Evolutionary conservation across 768 basidiomycete species (phyloP), one percentile per base, ranked within the genome.

Genomic region (Panellus pusillus): DNA sequence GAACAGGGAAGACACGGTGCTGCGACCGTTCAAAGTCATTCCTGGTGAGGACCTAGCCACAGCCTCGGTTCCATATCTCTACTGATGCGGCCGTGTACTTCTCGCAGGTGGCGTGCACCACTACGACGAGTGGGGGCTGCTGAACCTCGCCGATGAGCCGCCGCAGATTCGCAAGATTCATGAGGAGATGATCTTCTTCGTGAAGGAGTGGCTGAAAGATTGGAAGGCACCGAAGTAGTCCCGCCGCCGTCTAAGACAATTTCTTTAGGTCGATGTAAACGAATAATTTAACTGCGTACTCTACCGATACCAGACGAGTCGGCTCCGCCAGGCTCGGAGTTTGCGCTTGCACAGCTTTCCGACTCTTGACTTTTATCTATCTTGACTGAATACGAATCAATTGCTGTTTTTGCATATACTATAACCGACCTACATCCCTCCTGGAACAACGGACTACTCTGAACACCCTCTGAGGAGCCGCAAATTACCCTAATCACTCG

Each of bases 1-100:
- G 6, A 75, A 82, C 43, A 77, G 93, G 15, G 67, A 76, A 39
- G 91, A 93, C 68, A 93, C 91, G 1, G 69, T 85, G 14, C 63
- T 84, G 32, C 76, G 79, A 36, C 95, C 95, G 0, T 93, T 93
- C 72, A 93, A 94, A 67, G 64, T 95, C 38, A 97, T 97, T 53
- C 86, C 87, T 9, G 77, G 93, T 93, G 60, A 20, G 86, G 75
- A 15, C 41, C 20, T 29, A 52, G 47, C 29, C 15, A 12, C 45
- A 9, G 19, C 9, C 18, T 11, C 42, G 9, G 9, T 44, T 9
- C 9, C 15, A 7, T 54, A 29, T 17, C 29, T 9, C 5, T 47
- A 27, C 44, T 24, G 39, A 37, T 29, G 12, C 17, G 38, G 39
- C 61, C n/a, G n/a, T n/a, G 41, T 28, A 46, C 49, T 29, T 48